phyloP scores from a whole-genome alignment of 2,329 filamentous ascomycete genomes.

The Venturia effusa region DNA sequence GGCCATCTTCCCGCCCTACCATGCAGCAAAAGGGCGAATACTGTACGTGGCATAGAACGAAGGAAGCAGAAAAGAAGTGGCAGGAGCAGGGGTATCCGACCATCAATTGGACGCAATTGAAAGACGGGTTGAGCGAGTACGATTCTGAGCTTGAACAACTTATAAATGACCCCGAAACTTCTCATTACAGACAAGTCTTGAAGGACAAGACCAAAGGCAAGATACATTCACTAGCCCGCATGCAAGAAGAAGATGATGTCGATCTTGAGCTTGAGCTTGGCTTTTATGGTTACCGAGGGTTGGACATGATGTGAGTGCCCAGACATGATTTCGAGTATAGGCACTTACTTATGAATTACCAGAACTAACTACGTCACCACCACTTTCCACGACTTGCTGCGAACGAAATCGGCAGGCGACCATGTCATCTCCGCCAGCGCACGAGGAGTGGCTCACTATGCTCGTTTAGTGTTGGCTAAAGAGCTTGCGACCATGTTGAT shows the following conservation, averaged over 20 bases:
- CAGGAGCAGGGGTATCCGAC: slow-evolving; percentile 50
- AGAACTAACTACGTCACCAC: slow-evolving; percentile 17
- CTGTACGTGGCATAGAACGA: slow-evolving; percentile 25
- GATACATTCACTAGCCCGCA: neutral
- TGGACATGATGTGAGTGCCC: slow-evolving; percentile 51
- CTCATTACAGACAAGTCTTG: slow-evolving; percentile 40
- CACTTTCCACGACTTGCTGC: slow-evolving; percentile 20
- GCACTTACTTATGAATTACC: neutral
- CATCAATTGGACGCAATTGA: slow-evolving; percentile 58
- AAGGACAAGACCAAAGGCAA: neutral
- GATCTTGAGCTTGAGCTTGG: slow-evolving; percentile 50
- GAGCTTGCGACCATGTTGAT: slow-evolving; percentile 50
- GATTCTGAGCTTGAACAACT: slow-evolving; percentile 46
- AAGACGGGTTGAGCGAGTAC: slow-evolving; percentile 47
- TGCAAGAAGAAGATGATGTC: neutral
- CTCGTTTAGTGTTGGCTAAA: slow-evolving; percentile 52
- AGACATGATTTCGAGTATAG: slow-evolving; percentile 8
- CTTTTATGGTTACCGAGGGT: slow-evolving; percentile 72
- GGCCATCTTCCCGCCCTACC: neutral
- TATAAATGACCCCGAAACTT: slow-evolving; percentile 44
- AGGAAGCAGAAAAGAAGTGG: slow-evolving; percentile 31
- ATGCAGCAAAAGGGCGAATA: slow-evolving; percentile 35
- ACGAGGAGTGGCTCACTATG: slow-evolving; percentile 21
- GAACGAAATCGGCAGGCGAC: slow-evolving; percentile 18
- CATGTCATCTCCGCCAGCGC: slow-evolving; percentile 20